Percentiles rank a stretch among this genome's conserved stretches.
phyloP scores from a whole-genome alignment of 2,329 filamentous ascomycete species.

The Scopulariopsis brevicaulis region DNA sequence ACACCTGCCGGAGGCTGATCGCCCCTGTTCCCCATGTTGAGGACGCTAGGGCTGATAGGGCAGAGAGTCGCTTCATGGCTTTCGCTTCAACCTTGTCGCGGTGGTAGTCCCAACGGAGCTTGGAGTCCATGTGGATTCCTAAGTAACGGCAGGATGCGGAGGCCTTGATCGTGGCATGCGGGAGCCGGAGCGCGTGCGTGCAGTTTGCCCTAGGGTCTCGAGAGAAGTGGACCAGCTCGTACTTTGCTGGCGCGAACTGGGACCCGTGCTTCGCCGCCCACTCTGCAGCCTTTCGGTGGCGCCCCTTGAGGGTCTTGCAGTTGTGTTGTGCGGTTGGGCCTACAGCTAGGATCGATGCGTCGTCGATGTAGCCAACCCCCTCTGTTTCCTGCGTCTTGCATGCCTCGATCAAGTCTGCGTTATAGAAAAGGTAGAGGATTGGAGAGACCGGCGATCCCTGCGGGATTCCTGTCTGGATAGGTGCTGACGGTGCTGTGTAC shows the following conservation, averaged over 20 bases:
- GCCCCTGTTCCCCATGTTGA: conserved; percentile 13
- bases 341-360: conserved; percentile 8
- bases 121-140: conserved; percentile 12
- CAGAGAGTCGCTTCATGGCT: conserved; percentile 11
- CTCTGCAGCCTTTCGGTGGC: conserved; percentile 7
- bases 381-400: conserved; percentile 7
- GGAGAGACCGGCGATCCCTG: conserved; percentile 13
- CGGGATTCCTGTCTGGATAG: conserved; percentile 10
- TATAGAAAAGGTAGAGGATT: conserved; percentile 16
- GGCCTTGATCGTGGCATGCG: conserved; percentile 2
- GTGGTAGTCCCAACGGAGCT: conserved; percentile 12
- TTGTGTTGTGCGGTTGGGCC: conserved; percentile 7
- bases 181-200: conserved; percentile 8
- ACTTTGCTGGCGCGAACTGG: conserved; percentile 12
- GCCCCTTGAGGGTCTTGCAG: conserved; percentile 9
- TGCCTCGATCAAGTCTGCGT: conserved; percentile 13
- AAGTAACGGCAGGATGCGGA: conserved; percentile 10
- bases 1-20: too few relatives aligned
- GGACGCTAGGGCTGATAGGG: conserved; percentile 12
- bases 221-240: conserved; percentile 12
- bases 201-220: conserved; percentile 8
- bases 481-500: conserved; percentile 5
- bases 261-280: conserved; percentile 11
- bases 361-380: conserved; percentile 7
- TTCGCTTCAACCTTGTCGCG: conserved; percentile 10